A percentile compares a stretch with the other conserved stretches of the same genome.
phyloP scores from a whole-genome alignment of 495 filamentous ascomycete species.

The Talaromyces trachyspermus region DNA sequence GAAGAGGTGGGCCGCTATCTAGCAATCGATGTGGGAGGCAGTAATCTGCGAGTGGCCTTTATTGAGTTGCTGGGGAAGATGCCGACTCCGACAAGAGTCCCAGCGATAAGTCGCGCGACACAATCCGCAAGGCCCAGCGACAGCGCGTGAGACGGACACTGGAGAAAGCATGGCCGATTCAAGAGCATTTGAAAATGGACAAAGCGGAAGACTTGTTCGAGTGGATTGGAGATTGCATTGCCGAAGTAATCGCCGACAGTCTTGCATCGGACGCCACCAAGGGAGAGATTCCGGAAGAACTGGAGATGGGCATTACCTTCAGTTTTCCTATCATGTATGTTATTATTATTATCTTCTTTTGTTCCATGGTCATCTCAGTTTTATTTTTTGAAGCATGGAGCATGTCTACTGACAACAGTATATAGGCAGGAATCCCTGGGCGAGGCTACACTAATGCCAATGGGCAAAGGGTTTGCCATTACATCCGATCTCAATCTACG shows the following conservation, averaged over 20 bases:
- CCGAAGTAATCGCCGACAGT: slow-evolving; percentile 57
- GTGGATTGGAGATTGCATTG: slow-evolving; percentile 75
- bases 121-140: slow-evolving; percentile 38
- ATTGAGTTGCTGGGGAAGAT: slow-evolving; percentile 57
- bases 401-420: slow-evolving; percentile 6
- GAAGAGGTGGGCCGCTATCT: slow-evolving; percentile 62
- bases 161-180: slow-evolving; percentile 71
- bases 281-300: slow-evolving; percentile 40
- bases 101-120: slow-evolving; percentile 30
- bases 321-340: slow-evolving; percentile 78
- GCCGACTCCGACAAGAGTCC: slow-evolving; percentile 27
- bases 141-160: slow-evolving; percentile 51
- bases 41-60: slow-evolving; percentile 72
- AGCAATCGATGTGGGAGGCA: slow-evolving; percentile 76
- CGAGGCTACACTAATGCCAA: slow-evolving; percentile 72
- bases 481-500: slow-evolving; percentile 64
- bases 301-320: slow-evolving; percentile 78
- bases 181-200: slow-evolving; percentile 69
- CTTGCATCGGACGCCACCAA: slow-evolving; percentile 36
- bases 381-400: background rate
- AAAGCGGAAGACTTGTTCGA: slow-evolving; percentile 67
- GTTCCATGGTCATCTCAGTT: background rate
- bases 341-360: background rate
- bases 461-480: slow-evolving; percentile 85
- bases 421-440: slow-evolving; percentile 64